Base-by-base conservation (phyloP, 768 basidiomycete genomes). In the Boletellus sp. region DNA sequence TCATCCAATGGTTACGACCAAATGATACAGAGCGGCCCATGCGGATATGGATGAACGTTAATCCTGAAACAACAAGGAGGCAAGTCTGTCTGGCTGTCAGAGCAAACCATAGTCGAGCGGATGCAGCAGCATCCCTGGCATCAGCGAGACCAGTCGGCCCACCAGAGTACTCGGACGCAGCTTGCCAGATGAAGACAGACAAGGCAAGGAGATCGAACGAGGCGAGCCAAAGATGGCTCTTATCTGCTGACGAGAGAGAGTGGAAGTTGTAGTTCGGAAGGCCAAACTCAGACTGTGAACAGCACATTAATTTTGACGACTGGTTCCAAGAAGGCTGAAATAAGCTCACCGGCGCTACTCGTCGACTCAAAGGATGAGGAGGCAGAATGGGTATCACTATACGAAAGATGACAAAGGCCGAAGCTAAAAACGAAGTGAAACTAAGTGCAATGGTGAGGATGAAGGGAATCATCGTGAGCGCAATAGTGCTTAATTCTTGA, bases 351-450 rank as follows among this genome's bases (percentile, higher is more conserved):
- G 86, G 85, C 65, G 81, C 76, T 62, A 86, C 84, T 60, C 83
- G 82, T 72, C 79, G 79, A 67, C 84, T 87, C 64, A 87, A 72
- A 23, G 84, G 83, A 57, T 81, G 78, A 45, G 85, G 85, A 23
- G 86, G 87, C 49, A 90, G 65, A 65, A 88, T 82, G 52, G 87
- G 85, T 63, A 87, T 74, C 61, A 88, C 64, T 64, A 87, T 84
- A 65, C 84, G 83, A 62, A 88, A 79, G 69, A 90, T 79, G 60
- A 87, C 77, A 61, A 87, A 88, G 61, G 77, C 83, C 40, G 87
- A 88, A 63, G 77, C 78, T 62, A 81, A 64, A 72, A 89, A 85
- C 47, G 87, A 88, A 58, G 85, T 51, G 63, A 89, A 77, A 68
- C 80, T 79, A 60, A 89, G 78, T 41, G 76, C 76, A 60, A 90